Evolutionary conservation across 768 basidiomycete genomes (phyloP).

Genomic region (Gelatoporia subvermispora): DNA sequence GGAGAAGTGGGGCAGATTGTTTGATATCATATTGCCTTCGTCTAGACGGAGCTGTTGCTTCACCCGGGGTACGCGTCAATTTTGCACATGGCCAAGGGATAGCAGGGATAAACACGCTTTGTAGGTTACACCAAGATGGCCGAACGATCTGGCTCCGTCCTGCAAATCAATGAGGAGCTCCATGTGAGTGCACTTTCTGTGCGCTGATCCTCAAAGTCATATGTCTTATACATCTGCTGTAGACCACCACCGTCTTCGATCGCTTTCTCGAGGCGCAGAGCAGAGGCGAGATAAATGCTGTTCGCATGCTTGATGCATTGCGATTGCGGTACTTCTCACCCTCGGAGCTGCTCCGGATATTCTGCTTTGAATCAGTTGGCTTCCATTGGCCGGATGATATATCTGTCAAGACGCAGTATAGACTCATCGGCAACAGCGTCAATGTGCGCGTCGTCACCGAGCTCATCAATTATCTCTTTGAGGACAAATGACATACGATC

Average conservation of each 20-base stretch:
- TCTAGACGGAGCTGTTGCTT: conserved; percentile 69
- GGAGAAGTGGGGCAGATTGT: conserved; percentile 70
- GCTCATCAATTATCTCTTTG: conserved; percentile 56
- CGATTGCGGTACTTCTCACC: conserved; percentile 73
- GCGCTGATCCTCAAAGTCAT: not conserved
- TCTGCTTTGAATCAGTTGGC: conserved; percentile 43
- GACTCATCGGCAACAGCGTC: conserved; percentile 78
- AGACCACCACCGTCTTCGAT: conserved; percentile 63
- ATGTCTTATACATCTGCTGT: not conserved
- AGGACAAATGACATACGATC: not conserved
- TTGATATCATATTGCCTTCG: conserved; percentile 72
- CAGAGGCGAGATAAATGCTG: conserved; percentile 35
- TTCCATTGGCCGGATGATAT: conserved; percentile 64
- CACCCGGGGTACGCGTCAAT: conserved; percentile 54
- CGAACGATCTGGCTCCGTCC: conserved; percentile 71
- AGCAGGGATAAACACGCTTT: not conserved
- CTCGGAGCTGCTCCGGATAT: conserved; percentile 63
- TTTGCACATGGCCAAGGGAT: not conserved
- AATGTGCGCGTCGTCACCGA: conserved; percentile 68
- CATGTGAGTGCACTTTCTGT: conserved; percentile 41
- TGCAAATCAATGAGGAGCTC: conserved; percentile 64
- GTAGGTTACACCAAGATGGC: conserved; percentile 73
- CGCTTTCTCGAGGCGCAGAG: conserved; percentile 45
- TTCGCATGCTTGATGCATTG: conserved; percentile 55
- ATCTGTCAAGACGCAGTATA: conserved; percentile 66